phyloP scores from a whole-genome alignment of 345 rosid genomes.

The Tarenaya hassleriana region DNA sequence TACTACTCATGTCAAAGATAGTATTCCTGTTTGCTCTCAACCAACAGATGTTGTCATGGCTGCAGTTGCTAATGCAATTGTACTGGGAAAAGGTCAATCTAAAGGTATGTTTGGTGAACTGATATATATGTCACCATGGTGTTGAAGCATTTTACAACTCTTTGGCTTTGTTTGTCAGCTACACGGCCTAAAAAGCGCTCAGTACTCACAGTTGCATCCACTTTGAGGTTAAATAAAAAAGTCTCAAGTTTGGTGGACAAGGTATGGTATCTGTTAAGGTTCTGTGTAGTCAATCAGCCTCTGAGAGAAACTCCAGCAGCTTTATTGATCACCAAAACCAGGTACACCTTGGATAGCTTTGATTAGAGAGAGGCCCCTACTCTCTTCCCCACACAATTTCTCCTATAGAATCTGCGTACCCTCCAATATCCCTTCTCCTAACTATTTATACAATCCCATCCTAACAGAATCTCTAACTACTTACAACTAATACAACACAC shows the following conservation, averaged over 20 bases:
- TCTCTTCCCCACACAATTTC: no score
- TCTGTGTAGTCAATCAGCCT: no score
- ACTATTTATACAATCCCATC: no score
- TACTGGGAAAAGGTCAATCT: conserved; percentile 47
- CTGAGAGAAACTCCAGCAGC: no score
- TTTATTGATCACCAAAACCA: no score
- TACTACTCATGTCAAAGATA: conserved; percentile 30
- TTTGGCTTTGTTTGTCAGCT: conserved; percentile 35
- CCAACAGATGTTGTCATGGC: conserved; percentile 26
- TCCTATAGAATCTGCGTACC: no score
- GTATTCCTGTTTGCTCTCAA: conserved; percentile 21
- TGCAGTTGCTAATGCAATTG: conserved; percentile 32
- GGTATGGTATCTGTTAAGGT: conserved; percentile 46
- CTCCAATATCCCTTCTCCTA: no score
- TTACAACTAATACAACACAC: no score
- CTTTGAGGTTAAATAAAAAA: conserved; percentile 85
- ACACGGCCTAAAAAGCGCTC: conserved; percentile 69
- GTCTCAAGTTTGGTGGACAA: conserved; percentile 94
- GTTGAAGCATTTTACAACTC: conserved; percentile 3
- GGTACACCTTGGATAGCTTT: no score
- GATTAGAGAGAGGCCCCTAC: no score
- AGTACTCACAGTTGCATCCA: conserved; percentile 54
- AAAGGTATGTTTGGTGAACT: conserved; percentile 87
- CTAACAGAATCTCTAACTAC: no score
- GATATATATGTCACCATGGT: conserved; percentile 3